Conservation (phyloP, 768 basidiomycete genomes). For the Amanita muscaria region DNA sequence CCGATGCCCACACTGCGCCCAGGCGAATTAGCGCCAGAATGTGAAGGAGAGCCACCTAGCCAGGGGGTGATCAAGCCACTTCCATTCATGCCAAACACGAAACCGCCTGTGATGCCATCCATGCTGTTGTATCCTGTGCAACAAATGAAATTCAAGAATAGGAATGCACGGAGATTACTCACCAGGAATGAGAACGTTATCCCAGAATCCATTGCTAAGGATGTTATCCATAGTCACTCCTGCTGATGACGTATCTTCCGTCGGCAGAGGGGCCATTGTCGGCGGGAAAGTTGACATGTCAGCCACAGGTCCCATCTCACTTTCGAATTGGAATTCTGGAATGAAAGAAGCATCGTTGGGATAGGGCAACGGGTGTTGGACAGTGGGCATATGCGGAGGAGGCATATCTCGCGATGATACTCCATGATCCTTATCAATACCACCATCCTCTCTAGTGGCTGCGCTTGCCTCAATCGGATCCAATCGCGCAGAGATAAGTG, state of each 20-base stretch:
- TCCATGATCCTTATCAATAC: neutral
- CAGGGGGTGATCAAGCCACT: constrained; percentile 78
- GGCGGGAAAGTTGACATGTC: constrained; percentile 83
- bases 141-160: too few relatives aligned
- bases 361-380: neutral
- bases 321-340: constrained; percentile 60
- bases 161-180: constrained; percentile 27
- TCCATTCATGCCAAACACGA: constrained; percentile 77
- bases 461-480: constrained; percentile 15
- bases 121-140: constrained; percentile 66
- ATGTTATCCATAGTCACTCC: constrained; percentile 78
- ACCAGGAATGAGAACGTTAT: constrained; percentile 83
- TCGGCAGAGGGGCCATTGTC: constrained; percentile 59
- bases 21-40: constrained; percentile 48
- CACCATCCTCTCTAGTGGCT: constrained; percentile 4
- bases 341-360: constrained; percentile 19
- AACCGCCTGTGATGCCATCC: constrained; percentile 79
- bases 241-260: constrained; percentile 27
- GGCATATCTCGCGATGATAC: constrained; percentile 17
- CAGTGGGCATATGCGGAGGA: constrained; percentile 9
- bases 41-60: constrained; percentile 47
- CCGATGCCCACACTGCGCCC: constrained; percentile 13
- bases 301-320: constrained; percentile 79
- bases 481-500: constrained; percentile 54
- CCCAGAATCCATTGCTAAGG: constrained; percentile 76